Evolutionary conservation across 345 rosid species (phyloP), one percentile per base, ranked within the genome.

Genomic region (Syzygium grande): DNA sequence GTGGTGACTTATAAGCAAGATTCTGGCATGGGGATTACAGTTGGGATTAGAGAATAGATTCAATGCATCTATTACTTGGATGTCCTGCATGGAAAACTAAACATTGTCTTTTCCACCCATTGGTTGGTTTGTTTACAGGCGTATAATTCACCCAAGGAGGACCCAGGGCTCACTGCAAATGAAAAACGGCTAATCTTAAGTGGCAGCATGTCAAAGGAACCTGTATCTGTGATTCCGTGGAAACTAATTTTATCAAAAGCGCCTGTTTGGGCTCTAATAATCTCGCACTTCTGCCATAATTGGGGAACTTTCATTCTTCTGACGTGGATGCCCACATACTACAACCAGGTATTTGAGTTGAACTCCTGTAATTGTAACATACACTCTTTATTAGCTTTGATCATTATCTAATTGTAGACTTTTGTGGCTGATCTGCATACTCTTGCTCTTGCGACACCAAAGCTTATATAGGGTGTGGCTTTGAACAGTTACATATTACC

Each of bases 241-340:
- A 96, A 92, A 92, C 91, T 96, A 86, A 96, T 97, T 87, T 88
- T 97, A 86, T 97, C 99, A 34, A 97, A 97, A 90, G 93, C 99
- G 46, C 96, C 99, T 80, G 99, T 97, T 84, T 97, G 99, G 99
- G 99, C 99, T 88, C 97, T 96, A 84, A 97, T 96, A 85, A 89
- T 96, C 89, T 97, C 98, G 17, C 99, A 97, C 91, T 97, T 97
- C 91, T 97, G 99, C 91, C 99, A 97, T 89, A 97, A 97, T 84
- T 97, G 99, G 99, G 99, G 99, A 89, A 96, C 99, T 14, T 97
- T 97, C 90, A 95, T 97, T 90, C 94, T 97, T 86, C 90, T 96
- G 88, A 97, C 99, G 49, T 97, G 99, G 99, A 97, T 97, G 99
- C 99, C 99, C 23, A 96, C 98, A 34, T 96, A 97, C 92, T 97